Evolutionary conservation across 345 rosid species (phyloP).

Genomic region (Gossypium rotundifolium): DNA sequence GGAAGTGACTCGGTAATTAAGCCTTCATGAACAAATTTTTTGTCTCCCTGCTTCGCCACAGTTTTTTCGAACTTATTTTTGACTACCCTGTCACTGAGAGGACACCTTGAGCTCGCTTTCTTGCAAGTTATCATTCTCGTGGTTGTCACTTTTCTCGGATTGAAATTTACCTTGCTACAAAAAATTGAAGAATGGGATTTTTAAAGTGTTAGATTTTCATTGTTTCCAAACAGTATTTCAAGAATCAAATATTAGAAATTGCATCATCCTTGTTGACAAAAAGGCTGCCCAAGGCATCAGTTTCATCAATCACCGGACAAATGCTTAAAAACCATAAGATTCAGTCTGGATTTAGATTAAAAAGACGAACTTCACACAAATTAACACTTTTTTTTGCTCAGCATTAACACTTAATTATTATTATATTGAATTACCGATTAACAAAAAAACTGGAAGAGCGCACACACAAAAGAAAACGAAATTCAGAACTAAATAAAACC

Average conservation of each 20-base stretch:
- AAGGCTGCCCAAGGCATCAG: neutral
- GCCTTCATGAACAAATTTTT: slow-evolving; percentile 38
- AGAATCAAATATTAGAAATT: neutral
- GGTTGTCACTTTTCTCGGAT: slow-evolving; percentile 12
- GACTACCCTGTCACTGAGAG: slow-evolving; percentile 15
- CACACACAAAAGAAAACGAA: neutral
- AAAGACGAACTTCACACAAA: neutral
- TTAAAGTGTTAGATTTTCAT: neutral
- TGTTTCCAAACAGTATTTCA: neutral
- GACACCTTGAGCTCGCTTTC: slow-evolving; percentile 26
- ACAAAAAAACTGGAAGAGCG: neutral
- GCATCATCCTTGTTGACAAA: neutral
- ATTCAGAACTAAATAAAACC: neutral
- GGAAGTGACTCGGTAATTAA: slow-evolving; percentile 37
- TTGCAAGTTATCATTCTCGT: slow-evolving; percentile 28
- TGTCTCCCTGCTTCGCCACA: slow-evolving; percentile 29
- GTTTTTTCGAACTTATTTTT: slow-evolving; percentile 28
- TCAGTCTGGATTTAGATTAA: neutral
- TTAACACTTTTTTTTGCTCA: neutral
- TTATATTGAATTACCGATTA: neutral
- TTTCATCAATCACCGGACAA: neutral
- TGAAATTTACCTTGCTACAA: slow-evolving; percentile 21
- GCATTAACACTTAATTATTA: neutral
- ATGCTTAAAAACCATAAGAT: neutral
- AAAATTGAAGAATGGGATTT: neutral